Percentiles rank a stretch among this genome's conserved stretches.
Evolutionary conservation across 306 rosid species (phyloP).

Genomic region (Styphnolobium japonicum): DNA sequence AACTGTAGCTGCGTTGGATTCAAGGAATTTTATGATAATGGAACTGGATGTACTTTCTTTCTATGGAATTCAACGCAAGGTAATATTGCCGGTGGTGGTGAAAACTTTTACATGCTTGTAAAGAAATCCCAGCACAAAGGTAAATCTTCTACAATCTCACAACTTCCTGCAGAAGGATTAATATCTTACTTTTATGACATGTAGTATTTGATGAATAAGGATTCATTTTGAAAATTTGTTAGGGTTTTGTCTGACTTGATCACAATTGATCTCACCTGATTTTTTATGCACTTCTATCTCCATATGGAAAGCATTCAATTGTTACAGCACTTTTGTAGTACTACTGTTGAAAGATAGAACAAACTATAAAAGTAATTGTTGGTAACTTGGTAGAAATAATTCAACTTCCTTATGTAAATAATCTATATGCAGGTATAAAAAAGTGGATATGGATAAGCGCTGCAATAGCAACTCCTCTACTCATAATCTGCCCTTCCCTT

Average conservation of each 20-base stretch:
- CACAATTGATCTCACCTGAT: too few relatives aligned
- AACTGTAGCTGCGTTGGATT: conserved; percentile 28
- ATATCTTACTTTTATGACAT: too few relatives aligned
- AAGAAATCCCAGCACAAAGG: neutral
- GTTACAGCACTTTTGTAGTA: too few relatives aligned
- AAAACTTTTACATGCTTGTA: neutral
- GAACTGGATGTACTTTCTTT: conserved; percentile 14
- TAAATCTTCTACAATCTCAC: neutral
- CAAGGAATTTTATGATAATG: neutral
- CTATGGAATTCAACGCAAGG: neutral
- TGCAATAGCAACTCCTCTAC: neutral
- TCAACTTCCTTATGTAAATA: neutral
- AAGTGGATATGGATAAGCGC: conserved; percentile 20
- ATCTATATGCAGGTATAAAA: neutral
- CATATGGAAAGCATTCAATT: too few relatives aligned
- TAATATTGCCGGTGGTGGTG: neutral
- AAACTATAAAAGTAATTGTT: too few relatives aligned
- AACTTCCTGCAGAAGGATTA: neutral
- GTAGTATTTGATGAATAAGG: too few relatives aligned
- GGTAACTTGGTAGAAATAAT: neutral
- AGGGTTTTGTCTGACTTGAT: too few relatives aligned
- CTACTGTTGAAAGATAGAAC: too few relatives aligned
- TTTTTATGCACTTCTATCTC: too few relatives aligned
- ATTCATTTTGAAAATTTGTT: too few relatives aligned
- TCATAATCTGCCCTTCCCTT: neutral